Evolutionary conservation across 768 basidiomycete species (phyloP), one percentile per base, ranked within the genome.

Genomic region (Lentinula boryana): DNA sequence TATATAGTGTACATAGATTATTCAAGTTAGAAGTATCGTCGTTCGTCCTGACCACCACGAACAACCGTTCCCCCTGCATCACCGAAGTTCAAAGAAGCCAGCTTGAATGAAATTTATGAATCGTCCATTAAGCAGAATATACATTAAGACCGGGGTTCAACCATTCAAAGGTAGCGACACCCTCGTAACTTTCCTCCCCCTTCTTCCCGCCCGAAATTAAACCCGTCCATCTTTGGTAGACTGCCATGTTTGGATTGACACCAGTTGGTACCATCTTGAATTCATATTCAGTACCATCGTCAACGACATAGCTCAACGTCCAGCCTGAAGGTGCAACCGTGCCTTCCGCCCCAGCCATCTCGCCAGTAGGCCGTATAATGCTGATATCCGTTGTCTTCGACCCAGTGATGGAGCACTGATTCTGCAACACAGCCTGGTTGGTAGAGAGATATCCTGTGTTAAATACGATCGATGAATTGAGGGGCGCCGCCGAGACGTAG

Each of bases 161-260:
- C 65, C 65, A 66, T 55, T 66, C 65, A 16, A 62, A 60, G 15
- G 63, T 56, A 3, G 60, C 61, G 27, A 56, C 57, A 48, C 36
- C 35, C 40, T 63, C 46, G 32, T 56, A 23, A 10, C 23, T 38
- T 48, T 46, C 5, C 9, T 41, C 53, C 41, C 65, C 48, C 54
- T 61, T 63, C 36, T 48, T 60, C 18, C 65, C 63, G 10, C 63
- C 65, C 3, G 52, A 51, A 36, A 58, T 56, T 15, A 27, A 33
- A 16, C 60, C 69, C 5, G 66, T 63, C 65, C 66, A 68, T 16
- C 69, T 65, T 44, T 68, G 69, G 43, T 70, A 70, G 36, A 68
- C 56, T 23, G 27, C 55, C 52, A 63, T 50, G 50, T 63, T 64
- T 3, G 66, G 66, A 53, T 66, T 64, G 27, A 58, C 65, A 6